These are phyloP conservation scores for Escallonia rubra DNA, from an alignment of 129 eudicot species.

Conservation along the genomic window DNA sequence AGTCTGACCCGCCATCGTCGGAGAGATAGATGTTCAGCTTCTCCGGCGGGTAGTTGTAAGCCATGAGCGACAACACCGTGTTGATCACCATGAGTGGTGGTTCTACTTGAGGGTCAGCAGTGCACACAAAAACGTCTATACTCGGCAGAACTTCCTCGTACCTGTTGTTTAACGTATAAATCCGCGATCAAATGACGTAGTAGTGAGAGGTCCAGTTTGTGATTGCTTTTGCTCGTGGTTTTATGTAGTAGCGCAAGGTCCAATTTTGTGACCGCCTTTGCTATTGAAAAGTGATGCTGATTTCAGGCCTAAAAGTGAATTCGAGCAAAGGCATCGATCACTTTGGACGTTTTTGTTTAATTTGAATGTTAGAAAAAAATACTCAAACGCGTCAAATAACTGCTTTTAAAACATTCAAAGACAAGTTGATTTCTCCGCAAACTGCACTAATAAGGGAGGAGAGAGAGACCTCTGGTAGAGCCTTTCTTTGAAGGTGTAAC, in stretches of 20 bases:
- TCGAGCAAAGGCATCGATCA: background rate
- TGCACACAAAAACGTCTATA: conserved; percentile 47
- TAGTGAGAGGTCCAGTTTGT: no score
- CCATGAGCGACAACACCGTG: conserved; percentile 43
- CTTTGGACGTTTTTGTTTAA: no score
- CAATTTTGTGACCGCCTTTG: no score
- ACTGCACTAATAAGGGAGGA: background rate
- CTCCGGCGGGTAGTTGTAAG: conserved; percentile 43
- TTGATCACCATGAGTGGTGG: conserved; percentile 42
- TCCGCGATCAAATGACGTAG: no score
- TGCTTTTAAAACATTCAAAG: background rate
- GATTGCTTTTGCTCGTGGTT: no score
- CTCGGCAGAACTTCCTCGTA: conserved; percentile 31
- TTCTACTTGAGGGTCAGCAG: conserved; percentile 43
- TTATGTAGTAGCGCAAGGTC: no score
- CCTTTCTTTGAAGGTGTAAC: background rate
- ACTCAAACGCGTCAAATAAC: background rate
- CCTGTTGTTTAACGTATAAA: conserved; percentile 8
- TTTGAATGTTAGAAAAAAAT: no score
- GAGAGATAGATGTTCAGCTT: conserved; percentile 41
- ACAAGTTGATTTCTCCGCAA: background rate
- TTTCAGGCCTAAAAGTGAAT: background rate
- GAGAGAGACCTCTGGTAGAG: background rate
- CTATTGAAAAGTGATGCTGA: no score
- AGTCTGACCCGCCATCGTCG: conserved; percentile 46